phyloP scores from a whole-genome alignment of 1,284 basidiomycete genomes.

The Erythrobasidium hasegawianum region DNA sequence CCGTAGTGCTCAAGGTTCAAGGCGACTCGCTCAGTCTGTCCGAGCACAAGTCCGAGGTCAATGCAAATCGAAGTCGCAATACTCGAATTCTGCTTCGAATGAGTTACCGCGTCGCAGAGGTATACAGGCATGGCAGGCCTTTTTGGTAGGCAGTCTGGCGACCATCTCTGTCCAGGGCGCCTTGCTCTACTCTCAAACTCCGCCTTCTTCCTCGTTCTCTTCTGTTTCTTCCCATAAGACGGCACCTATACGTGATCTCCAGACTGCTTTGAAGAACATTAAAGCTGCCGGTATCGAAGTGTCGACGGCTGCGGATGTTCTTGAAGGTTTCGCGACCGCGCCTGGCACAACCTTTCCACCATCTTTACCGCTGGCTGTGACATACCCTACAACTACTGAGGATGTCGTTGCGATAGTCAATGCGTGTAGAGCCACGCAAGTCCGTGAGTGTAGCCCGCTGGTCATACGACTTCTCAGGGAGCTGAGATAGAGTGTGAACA shows the following conservation, averaged over 20 bases:
- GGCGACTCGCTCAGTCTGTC: no score
- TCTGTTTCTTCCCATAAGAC: neutral
- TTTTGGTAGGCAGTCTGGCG: conserved; percentile 12
- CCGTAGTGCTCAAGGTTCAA: no score
- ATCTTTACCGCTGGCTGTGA: conserved; percentile 41
- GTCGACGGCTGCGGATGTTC: conserved; percentile 20
- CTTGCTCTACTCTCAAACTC: conserved; percentile 7
- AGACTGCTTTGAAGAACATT: conserved; percentile 18
- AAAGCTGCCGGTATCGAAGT: conserved; percentile 17
- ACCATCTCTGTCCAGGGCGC: conserved; percentile 23
- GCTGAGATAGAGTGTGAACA: conserved; percentile 56
- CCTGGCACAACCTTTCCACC: conserved; percentile 35
- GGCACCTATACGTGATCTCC: conserved; percentile 10
- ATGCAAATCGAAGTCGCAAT: no score
- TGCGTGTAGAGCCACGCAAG: conserved; percentile 17
- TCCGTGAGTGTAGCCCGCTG: conserved; percentile 10
- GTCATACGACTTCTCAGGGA: neutral
- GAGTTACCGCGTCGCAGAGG: neutral
- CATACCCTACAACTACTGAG: conserved; percentile 54
- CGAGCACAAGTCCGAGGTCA: no score
- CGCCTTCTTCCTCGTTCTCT: neutral
- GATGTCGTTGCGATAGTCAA: conserved; percentile 67
- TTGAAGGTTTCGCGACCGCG: conserved; percentile 26
- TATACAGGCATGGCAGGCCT: conserved; percentile 30
- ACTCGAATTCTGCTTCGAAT: no score